Percentiles rank a stretch among this genome's conserved stretches.
These are phyloP conservation scores for Citrus medica DNA, from an alignment of 345 rosid species.

Conservation along the genomic window DNA sequence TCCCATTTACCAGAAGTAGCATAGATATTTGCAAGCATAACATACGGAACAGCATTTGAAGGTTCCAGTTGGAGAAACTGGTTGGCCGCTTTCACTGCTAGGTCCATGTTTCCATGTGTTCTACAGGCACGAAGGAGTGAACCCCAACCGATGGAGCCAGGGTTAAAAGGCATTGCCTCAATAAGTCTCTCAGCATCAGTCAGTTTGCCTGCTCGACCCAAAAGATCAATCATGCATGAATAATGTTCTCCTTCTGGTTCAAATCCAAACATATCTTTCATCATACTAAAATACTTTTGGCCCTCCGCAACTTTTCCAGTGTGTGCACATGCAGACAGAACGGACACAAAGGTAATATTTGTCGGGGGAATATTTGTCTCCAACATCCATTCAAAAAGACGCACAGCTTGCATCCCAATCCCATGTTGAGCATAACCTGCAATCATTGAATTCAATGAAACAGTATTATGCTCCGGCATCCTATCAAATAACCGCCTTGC, in stretches of 20 bases:
- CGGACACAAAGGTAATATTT: conserved; percentile 71
- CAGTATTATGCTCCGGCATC: conserved; percentile 64
- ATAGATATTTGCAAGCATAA: conserved; percentile 81
- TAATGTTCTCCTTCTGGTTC: conserved; percentile 88
- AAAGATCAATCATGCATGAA: conserved; percentile 84
- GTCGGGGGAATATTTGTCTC: conserved; percentile 51
- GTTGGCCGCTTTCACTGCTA: conserved; percentile 71
- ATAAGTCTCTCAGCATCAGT: conserved; percentile 73
- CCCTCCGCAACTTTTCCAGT: conserved; percentile 71
- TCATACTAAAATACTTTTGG: conserved; percentile 53
- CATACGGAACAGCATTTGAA: conserved; percentile 73
- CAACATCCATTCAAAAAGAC: conserved; percentile 64
- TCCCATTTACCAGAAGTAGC: conserved; percentile 68
- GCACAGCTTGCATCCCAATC: conserved; percentile 47
- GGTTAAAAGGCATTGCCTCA: conserved; percentile 65
- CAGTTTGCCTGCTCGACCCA: conserved; percentile 80
- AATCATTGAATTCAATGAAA: conserved; percentile 74
- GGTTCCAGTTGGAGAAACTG: conserved; percentile 64
- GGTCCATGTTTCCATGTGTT: conserved; percentile 57
- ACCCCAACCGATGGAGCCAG: conserved; percentile 69
- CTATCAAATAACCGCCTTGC: conserved; percentile 63
- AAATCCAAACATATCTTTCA: conserved; percentile 60
- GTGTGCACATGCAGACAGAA: conserved; percentile 89
- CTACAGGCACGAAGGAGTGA: conserved; percentile 83
- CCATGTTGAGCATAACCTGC: conserved; percentile 87